Evolutionary conservation across 2,329 filamentous ascomycete genomes (phyloP), one percentile per base, ranked within the genome.

Genomic region (Fusarium sp.): DNA sequence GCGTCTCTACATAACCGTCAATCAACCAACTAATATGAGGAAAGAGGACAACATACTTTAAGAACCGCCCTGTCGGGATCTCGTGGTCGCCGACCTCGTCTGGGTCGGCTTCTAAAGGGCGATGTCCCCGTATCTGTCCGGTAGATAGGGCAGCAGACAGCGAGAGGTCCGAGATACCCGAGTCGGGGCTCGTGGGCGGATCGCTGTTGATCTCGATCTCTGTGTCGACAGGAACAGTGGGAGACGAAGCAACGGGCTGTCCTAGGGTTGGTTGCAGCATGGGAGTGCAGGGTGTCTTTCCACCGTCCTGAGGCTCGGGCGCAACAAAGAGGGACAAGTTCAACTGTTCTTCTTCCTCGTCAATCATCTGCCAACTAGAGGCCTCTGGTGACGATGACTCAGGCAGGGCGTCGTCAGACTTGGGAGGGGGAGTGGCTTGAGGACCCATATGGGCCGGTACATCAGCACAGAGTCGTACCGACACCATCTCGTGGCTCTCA

Each of bases 401-500:
- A 3, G 34, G 15, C 15, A 36, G 18, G 4, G 8, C 27, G 2
- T 37, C 36, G 9, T 34, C 30, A 0, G 54, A 31, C 7, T 57
- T 46, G 1, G 44, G 18, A 0, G 28, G 11, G 1, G 36, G 40
- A 12, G 23, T 15, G 2, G 10, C 12, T 9, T 28, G 48, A 7
- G n/a, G n/a, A 0, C 23, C 28, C 6, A 27, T 18, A 6, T 39
- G 16, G 10, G 16, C 18, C 11, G 30, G 18, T 6, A 9, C 7
- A 0, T 27, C 15, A 7, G 27, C 50, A 6, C 43, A 18, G 6
- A 65, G 27, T 4, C 60, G 63, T 18, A 67, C 30, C 58, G 67
- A 51, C 3, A 62, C 57, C 11, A 39, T 60, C 16, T 73, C 65
- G 7, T 65, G 50, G 2, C 48, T 60, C 6, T 75, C 68, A 1